phyloP scores from a whole-genome alignment of 331 rosid species.

The Spiraea crenata region DNA sequence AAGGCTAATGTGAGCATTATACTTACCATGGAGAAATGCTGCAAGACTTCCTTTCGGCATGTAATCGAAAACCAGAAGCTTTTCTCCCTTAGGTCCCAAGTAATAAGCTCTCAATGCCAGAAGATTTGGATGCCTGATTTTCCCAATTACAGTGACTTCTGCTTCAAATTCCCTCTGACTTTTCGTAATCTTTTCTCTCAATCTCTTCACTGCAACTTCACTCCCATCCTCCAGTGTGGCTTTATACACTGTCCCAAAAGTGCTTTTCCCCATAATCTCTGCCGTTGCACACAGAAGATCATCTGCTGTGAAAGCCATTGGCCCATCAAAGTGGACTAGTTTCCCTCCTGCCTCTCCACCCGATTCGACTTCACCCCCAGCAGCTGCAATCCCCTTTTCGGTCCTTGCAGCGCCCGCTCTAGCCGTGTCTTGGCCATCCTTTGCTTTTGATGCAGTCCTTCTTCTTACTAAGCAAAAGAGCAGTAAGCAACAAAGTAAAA shows the following conservation, averaged over 20 bases:
- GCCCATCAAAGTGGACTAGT: constrained; percentile 86
- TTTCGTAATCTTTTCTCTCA: constrained; percentile 88
- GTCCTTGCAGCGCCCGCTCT: constrained; percentile 35
- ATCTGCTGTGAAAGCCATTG: constrained; percentile 77
- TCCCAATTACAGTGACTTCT: constrained; percentile 71
- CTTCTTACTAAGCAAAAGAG: constrained; percentile 55
- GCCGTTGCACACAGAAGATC: constrained; percentile 97
- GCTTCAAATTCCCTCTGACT: constrained; percentile 80
- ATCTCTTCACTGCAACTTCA: constrained; percentile 92
- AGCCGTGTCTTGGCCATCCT: constrained; percentile 36
- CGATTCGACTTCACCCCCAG: constrained; percentile 48
- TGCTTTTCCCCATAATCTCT: constrained; percentile 96
- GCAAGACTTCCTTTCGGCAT: constrained; percentile 83
- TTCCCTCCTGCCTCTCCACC: constrained; percentile 81
- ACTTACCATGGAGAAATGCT: constrained; percentile 74
- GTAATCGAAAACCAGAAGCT: constrained; percentile 87
- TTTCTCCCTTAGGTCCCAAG: constrained; percentile 90
- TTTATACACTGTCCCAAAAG: constrained; percentile 90
- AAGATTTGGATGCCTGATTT: constrained; percentile 80
- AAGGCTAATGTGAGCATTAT: background rate
- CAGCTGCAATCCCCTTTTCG: constrained; percentile 56
- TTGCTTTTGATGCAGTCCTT: constrained; percentile 53
- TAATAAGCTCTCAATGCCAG: constrained; percentile 85
- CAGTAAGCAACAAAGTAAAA: constrained; percentile 57
- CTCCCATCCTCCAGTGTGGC: constrained; percentile 91